phyloP scores from a whole-genome alignment of 768 basidiomycete genomes.

The Tulasnella sp. region DNA sequence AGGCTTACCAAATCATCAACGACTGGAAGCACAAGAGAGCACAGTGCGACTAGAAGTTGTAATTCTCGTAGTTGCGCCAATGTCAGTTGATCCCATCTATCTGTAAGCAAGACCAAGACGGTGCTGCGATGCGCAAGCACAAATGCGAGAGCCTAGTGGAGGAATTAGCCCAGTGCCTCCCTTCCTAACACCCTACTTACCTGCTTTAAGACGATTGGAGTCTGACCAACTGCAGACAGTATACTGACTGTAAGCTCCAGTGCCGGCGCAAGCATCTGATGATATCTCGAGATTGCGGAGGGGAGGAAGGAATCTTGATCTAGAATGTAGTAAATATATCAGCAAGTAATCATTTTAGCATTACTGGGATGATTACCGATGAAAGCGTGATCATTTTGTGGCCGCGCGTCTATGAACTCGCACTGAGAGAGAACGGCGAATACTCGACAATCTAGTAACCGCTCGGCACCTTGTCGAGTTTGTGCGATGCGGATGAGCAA shows the following conservation, averaged over 20 bases:
- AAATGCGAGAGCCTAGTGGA: conserved; percentile 61
- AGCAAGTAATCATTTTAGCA: too few relatives aligned
- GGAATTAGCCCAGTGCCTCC: neutral
- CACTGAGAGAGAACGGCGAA: conserved; percentile 68
- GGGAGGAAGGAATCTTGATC: conserved; percentile 83
- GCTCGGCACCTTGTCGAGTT: conserved; percentile 73
- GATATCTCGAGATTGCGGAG: conserved; percentile 77
- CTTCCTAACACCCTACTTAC: conserved; percentile 29
- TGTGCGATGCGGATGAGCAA: conserved; percentile 77
- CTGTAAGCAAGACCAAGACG: conserved; percentile 70
- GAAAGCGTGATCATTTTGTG: conserved; percentile 71
- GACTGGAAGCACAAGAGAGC: conserved; percentile 54
- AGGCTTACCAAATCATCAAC: conserved; percentile 66
- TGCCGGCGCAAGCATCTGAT: conserved; percentile 80
- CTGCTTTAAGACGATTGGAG: conserved; percentile 62
- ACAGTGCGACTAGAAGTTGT: conserved; percentile 64
- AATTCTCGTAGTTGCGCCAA: conserved; percentile 66
- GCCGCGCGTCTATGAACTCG: conserved; percentile 77
- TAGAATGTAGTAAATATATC: conserved; percentile 26
- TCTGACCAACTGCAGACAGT: conserved; percentile 62
- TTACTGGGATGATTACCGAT: conserved; percentile 41
- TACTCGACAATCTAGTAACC: conserved; percentile 65
- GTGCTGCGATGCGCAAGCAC: conserved; percentile 75
- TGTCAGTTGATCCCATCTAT: conserved; percentile 51
- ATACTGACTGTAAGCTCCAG: conserved; percentile 72